Conservation (phyloP, 1,284 basidiomycete genomes). For the Ceraceosorus bombacis region DNA sequence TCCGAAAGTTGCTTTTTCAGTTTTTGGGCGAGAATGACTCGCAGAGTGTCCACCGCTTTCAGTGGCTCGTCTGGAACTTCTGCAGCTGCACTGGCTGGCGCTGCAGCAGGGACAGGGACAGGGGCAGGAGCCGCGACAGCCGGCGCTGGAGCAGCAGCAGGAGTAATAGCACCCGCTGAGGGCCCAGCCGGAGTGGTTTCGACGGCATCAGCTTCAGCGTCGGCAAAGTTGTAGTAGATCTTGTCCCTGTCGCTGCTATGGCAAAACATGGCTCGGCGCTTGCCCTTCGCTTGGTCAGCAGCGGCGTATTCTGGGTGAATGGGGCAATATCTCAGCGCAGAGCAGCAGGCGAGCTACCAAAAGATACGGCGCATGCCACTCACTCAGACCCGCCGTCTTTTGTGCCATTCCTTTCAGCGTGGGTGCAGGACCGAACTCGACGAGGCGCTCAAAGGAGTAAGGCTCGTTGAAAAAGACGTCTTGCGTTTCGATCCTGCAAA, state of each 20-base stretch:
- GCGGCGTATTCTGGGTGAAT: slow-evolving; percentile 68
- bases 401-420: slow-evolving; percentile 93
- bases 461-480: slow-evolving; percentile 75
- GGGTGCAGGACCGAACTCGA: slow-evolving; percentile 92
- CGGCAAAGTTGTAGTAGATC: slow-evolving; percentile 96
- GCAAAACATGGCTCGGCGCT: slow-evolving; percentile 75
- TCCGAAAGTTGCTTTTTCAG: slow-evolving; percentile 89
- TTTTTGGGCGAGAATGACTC: slow-evolving; percentile 89
- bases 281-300: slow-evolving; percentile 74
- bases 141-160: slow-evolving; percentile 51
- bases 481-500: slow-evolving; percentile 92
- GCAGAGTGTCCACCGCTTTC: slow-evolving; percentile 82
- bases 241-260: slow-evolving; percentile 92
- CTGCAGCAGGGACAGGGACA: slow-evolving; percentile 52
- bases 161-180: slow-evolving; percentile 37
- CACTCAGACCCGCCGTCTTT: slow-evolving; percentile 73
- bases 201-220: slow-evolving; percentile 56
- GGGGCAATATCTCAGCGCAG: neutral
- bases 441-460: slow-evolving; percentile 85
- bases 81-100: slow-evolving; percentile 57
- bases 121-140: slow-evolving; percentile 48
- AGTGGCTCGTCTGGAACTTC: slow-evolving; percentile 81
- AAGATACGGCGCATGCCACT: neutral
- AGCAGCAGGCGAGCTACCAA: neutral
- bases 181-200: slow-evolving; percentile 52